Evolutionary conservation across 1,139 yeast species (phyloP).

Genomic region (Nadsonia starkeyi-henricii): DNA sequence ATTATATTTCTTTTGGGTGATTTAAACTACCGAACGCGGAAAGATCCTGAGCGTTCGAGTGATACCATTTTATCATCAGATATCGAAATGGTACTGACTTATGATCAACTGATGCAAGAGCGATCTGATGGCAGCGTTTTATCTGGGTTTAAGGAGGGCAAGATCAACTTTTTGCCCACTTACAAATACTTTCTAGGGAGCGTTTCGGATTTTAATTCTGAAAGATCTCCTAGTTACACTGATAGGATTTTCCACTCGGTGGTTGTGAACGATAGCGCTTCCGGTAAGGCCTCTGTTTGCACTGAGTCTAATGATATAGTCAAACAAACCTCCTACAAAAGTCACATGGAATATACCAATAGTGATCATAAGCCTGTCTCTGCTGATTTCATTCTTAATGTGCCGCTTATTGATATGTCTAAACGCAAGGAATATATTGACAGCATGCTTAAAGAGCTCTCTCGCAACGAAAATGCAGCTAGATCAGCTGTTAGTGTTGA

Average conservation of each 20-base stretch:
- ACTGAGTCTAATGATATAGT: slow-evolving; percentile 9
- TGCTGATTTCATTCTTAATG: slow-evolving; percentile 35
- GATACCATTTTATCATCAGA: slow-evolving; percentile 31
- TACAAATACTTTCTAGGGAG: slow-evolving; percentile 38
- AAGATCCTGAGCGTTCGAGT: slow-evolving; percentile 31
- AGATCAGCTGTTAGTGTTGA: slow-evolving; percentile 27
- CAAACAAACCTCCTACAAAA: slow-evolving; percentile 12
- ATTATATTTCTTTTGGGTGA: slow-evolving; percentile 54
- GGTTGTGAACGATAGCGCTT: background rate
- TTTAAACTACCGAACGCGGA: slow-evolving; percentile 50
- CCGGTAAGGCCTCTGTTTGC: background rate
- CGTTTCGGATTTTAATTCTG: slow-evolving; percentile 18
- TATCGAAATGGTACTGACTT: slow-evolving; percentile 34
- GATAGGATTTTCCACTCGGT: slow-evolving; percentile 44
- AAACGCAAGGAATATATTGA: slow-evolving; percentile 25
- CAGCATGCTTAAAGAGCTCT: slow-evolving; percentile 26
- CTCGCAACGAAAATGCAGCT: slow-evolving; percentile 30
- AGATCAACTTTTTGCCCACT: slow-evolving; percentile 58
- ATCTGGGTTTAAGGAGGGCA: slow-evolving; percentile 49
- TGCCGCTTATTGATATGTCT: slow-evolving; percentile 34
- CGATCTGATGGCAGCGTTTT: slow-evolving; percentile 41
- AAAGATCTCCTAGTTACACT: slow-evolving; percentile 67
- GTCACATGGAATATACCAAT: slow-evolving; percentile 26
- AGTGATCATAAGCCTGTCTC: slow-evolving; percentile 72
- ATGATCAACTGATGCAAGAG: slow-evolving; percentile 47